Base-by-base conservation (phyloP, 306 rosid species). In the Inga leiocalycina region DNA sequence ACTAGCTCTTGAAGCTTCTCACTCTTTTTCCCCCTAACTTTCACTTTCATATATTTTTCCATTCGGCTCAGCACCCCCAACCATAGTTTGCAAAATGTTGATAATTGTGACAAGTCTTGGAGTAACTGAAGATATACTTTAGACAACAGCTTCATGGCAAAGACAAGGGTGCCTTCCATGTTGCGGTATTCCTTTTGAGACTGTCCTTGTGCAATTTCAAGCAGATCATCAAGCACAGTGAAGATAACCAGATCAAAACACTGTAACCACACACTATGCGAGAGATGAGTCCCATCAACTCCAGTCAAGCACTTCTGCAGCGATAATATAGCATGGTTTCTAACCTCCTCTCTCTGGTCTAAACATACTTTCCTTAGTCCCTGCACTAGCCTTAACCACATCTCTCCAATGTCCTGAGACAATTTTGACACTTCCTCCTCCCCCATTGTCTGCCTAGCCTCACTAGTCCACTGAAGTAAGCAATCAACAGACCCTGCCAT, bases 321-420 rank as follows among this genome's bases (percentile, higher is more conserved):
- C 43, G 91, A 90, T 51, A 83, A 81, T 74, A 97, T 77, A 70
- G 99, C 97, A 87, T 94, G 95, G 83, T 92, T 94, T 85, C 99
- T 90, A n/a, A 97, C 98, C 76, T 94, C 99, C 82, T 97, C 98
- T 83, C 99, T 92, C 79, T 94, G 99, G 89, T 97, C 99, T 90
- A 97, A 88, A 87, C 99, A 92, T 59, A 97, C 93, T 85, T 97
- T 97, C 83, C 98, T 92, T 71, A 94, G 77, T 56, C 91, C 99
- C 85, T 97, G 99, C 80, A 90, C 94, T 64, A 92, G 91, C 89
- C 94, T 90, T 83, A 97, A 68, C 99, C 99, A 97, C 99, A 97
- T 94, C 78, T 97, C 99, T 80, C 97, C 97, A 43, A 97, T 89
- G 80, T 97, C 97, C 87, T 87, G 97, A 72, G 89, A 89, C 89